Evolutionary conservation across 257 asterid species (phyloP).

Genomic region (Vinca minor): DNA sequence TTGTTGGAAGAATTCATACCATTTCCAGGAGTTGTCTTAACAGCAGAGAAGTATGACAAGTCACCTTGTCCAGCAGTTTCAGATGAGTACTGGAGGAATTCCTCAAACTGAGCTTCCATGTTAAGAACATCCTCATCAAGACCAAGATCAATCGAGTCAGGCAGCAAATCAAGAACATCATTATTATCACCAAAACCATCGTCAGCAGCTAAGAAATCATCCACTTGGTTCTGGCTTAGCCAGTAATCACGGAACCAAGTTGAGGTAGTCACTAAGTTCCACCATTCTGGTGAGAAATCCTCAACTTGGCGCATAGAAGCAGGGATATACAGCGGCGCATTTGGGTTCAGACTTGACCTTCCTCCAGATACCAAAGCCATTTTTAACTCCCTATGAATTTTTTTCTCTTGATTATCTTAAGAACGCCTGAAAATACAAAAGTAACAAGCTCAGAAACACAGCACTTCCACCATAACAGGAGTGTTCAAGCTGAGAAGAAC

Average conservation of each 20-base stretch:
- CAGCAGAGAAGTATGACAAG: constrained; percentile 16
- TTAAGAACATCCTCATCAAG: constrained; percentile 71
- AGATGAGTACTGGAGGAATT: constrained; percentile 50
- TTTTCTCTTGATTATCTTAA: not conserved
- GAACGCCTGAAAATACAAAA: constrained; percentile 4
- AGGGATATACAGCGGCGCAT: constrained; percentile 74
- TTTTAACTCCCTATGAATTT: constrained; percentile 5
- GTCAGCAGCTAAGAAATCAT: constrained; percentile 34
- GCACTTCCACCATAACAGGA: not conserved
- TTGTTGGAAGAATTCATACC: constrained; percentile 24
- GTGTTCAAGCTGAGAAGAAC: too few species aligned
- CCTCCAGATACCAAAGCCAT: constrained; percentile 86
- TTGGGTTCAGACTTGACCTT: constrained; percentile 71
- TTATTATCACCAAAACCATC: constrained; percentile 21
- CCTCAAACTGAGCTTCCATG: constrained; percentile 88
- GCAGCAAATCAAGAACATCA: constrained; percentile 46
- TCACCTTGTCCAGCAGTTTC: constrained; percentile 33
- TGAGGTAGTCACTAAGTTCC: constrained; percentile 71
- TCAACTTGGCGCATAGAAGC: constrained; percentile 77
- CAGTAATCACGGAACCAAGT: constrained; percentile 82
- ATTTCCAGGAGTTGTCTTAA: constrained; percentile 24
- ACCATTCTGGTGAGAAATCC: constrained; percentile 95
- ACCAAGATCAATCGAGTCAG: constrained; percentile 68
- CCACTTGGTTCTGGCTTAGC: constrained; percentile 63
- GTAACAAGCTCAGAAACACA: not conserved